Evolutionary conservation across 2,329 filamentous ascomycete genomes (phyloP).

Genomic region (Fusarium buxicola): DNA sequence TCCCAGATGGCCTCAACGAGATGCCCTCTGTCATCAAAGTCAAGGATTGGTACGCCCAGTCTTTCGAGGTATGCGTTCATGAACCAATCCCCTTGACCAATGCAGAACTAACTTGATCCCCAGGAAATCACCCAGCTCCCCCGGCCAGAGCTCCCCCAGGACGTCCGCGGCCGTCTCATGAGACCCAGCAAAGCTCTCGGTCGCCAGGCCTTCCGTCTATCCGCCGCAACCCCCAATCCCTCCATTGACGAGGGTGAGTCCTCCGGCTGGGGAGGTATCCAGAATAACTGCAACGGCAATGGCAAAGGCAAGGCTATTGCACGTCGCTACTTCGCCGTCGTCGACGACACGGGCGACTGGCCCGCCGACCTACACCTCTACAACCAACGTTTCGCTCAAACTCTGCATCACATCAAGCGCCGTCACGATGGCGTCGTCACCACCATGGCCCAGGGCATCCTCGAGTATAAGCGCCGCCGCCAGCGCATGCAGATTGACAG

Average conservation of each 20-base stretch:
- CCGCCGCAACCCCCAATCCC: slow-evolving; percentile 88
- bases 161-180: slow-evolving; percentile 83
- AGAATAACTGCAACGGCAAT: slow-evolving; percentile 60
- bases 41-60: slow-evolving; percentile 99
- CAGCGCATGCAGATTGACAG: slow-evolving; percentile 99
- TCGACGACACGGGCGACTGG: slow-evolving; percentile 91
- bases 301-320: slow-evolving; percentile 61
- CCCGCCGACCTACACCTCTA: slow-evolving; percentile 94
- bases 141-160: slow-evolving; percentile 78
- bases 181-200: slow-evolving; percentile 68
- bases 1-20: slow-evolving; percentile 95
- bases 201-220: slow-evolving; percentile 74
- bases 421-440: slow-evolving; percentile 97
- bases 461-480: slow-evolving; percentile 96
- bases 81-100: neutral
- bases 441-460: slow-evolving; percentile 96
- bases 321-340: slow-evolving; percentile 85
- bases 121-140: slow-evolving; percentile 92
- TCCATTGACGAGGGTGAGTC: slow-evolving; percentile 89
- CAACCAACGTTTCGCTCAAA: slow-evolving; percentile 90
- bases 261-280: slow-evolving; percentile 64
- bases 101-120: slow-evolving; percentile 21
- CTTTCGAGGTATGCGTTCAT: slow-evolving; percentile 81
- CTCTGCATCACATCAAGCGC: slow-evolving; percentile 92
- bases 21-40: slow-evolving; percentile 98